Percentiles rank a stretch among this genome's conserved stretches.
phyloP scores from a whole-genome alignment of 2,329 filamentous ascomycete genomes.

The Cladosporium sp. region DNA sequence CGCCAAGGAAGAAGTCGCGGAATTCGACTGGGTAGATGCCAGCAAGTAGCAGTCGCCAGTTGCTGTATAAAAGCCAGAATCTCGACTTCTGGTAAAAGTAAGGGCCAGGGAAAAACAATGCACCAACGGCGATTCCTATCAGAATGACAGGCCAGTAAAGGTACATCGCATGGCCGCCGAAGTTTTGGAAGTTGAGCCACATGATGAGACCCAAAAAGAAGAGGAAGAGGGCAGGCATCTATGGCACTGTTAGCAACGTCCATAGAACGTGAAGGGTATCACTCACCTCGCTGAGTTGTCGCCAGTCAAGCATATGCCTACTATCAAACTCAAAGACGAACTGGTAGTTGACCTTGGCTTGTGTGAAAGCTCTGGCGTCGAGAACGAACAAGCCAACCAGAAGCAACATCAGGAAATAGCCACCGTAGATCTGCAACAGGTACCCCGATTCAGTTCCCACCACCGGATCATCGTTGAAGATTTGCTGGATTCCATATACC shows the following conservation, averaged over 20 bases:
- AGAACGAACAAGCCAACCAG: slow-evolving; percentile 81
- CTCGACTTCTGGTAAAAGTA: slow-evolving; percentile 72
- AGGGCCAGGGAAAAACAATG: slow-evolving; percentile 75
- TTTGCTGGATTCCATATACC: slow-evolving; percentile 34
- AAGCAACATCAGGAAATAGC: slow-evolving; percentile 80
- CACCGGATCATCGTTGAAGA: slow-evolving; percentile 23
- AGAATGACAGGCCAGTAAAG: slow-evolving; percentile 84
- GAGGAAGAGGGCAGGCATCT: slow-evolving; percentile 79
- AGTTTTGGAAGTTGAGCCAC: slow-evolving; percentile 81
- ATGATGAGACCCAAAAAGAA: slow-evolving; percentile 73
- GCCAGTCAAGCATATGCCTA: slow-evolving; percentile 77
- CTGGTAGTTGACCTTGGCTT: slow-evolving; percentile 86
- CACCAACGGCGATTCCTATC: slow-evolving; percentile 60
- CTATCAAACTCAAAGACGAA: slow-evolving; percentile 90
- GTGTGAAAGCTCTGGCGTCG: slow-evolving; percentile 77
- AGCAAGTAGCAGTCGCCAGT: slow-evolving; percentile 82
- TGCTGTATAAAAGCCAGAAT: slow-evolving; percentile 84
- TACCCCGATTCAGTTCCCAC: slow-evolving; percentile 21
- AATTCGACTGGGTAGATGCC: slow-evolving; percentile 94
- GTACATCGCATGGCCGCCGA: slow-evolving; percentile 64
- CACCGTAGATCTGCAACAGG: slow-evolving; percentile 70
- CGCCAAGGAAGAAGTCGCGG: slow-evolving; percentile 93
- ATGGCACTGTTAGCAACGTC: neutral
- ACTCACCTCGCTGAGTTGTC: slow-evolving; percentile 69
- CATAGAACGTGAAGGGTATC: neutral